Conservation (phyloP, 805 yeast species). For the Huiozyma naganishii region DNA sequence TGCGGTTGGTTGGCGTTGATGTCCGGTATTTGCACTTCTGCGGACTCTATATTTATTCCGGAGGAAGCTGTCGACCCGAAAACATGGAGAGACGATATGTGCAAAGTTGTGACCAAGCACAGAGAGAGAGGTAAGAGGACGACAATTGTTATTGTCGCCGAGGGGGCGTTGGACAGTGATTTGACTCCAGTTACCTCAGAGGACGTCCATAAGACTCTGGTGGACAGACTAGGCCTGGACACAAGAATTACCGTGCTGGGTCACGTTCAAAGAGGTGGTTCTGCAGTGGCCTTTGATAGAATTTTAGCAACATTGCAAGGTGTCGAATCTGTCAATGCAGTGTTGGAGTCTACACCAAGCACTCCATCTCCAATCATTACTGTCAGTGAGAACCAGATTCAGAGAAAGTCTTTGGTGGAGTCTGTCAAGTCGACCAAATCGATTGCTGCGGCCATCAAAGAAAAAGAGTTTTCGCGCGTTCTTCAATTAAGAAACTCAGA, state of each 20-base stretch:
- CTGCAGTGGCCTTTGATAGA: constrained; percentile 67
- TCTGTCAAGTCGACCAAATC: constrained; percentile 63
- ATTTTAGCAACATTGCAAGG: constrained; percentile 69
- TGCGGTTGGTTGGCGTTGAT: constrained; percentile 81
- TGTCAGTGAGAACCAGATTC: constrained; percentile 58
- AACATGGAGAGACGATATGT: constrained; percentile 60
- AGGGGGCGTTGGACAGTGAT: constrained; percentile 68
- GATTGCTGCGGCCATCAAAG: constrained; percentile 58
- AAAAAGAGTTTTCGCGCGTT: constrained; percentile 59
- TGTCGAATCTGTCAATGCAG: constrained; percentile 71
- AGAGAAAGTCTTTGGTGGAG: constrained; percentile 56
- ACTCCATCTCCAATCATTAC: constrained; percentile 74
- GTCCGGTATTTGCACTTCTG: constrained; percentile 76
- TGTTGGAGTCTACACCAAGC: constrained; percentile 55
- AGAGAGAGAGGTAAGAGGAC: constrained; percentile 63
- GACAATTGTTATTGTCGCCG: constrained; percentile 73
- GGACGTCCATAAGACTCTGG: constrained; percentile 56
- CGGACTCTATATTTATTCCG: constrained; percentile 72
- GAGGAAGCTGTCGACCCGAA: constrained; percentile 58
- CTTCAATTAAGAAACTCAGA: constrained; percentile 61
- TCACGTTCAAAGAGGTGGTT: constrained; percentile 77
- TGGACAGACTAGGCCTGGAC: constrained; percentile 55
- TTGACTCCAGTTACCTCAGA: constrained; percentile 55
- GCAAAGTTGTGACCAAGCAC: constrained; percentile 51
- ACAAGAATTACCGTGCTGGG: constrained; percentile 71